Base-by-base conservation (phyloP, 2,329 filamentous ascomycete species). In the Verticillium albo-atrum region DNA sequence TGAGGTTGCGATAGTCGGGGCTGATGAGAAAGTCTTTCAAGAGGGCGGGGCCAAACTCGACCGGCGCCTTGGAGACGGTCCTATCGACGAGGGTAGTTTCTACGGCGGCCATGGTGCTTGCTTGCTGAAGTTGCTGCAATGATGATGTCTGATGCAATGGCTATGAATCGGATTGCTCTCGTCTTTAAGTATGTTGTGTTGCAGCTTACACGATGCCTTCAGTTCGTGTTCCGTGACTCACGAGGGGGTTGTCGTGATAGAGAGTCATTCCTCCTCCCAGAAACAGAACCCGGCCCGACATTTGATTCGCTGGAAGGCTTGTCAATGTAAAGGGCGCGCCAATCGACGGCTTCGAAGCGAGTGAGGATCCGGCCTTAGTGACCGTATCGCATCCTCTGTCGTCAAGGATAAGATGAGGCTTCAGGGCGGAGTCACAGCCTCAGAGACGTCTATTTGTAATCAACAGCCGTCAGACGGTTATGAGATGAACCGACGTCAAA, bases 1-100 rank as follows among this genome's bases (percentile, higher is more conserved):
- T 96, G 57, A 96, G 76, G 68, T 92, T 92, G 56, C 78, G 80
- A 71, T 85, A 92, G n/a, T 78, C 77, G 0, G 84, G 79, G 54
- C 86, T 84, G 61, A 93, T 84, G n/a, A 86, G 74, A 70, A 94
- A 95, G 37, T 90, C 81, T 62, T 86, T 81, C 60, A 81, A 79
- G 67, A 89, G 64, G 1, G 61, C 58, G 37, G 68, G 70, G 25
- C 77, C 77, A 58, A 76, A 75, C 20, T 51, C 23, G 28, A 52
- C 37, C 10, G n/a, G 26, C 15, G 54, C 35, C 17, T 37, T 28
- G 54, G 54, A 56, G n/a, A 50, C 42, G 42, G 42, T 23, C 42
- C 42, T 50, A 10, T 50, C 42, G 3, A 50, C 42, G 20, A 50
- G 42, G 20, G 42, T 50, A 23, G 32, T 42, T 23, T 61, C 53